These are phyloP conservation scores for Paramecium bursaria DNA, from an alignment of 73 alveolate species.

Conservation along the genomic window DNA sequence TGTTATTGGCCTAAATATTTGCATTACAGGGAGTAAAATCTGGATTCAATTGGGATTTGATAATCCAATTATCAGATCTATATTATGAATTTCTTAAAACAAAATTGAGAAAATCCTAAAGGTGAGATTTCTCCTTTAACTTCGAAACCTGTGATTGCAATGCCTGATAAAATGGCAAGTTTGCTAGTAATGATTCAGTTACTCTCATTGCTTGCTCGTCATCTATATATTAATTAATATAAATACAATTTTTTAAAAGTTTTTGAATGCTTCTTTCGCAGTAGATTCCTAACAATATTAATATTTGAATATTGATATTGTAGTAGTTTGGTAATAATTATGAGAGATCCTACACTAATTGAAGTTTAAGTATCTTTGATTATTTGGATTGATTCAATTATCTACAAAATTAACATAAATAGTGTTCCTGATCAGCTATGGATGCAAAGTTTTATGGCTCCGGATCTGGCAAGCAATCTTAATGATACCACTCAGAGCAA, in stretches of 20 bases:
- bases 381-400: not conserved
- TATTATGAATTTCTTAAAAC: not conserved
- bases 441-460: constrained; percentile 27
- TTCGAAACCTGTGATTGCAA: not conserved
- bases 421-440: not conserved
- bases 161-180: constrained; percentile 46
- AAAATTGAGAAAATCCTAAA: constrained; percentile 31
- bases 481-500: constrained; percentile 50
- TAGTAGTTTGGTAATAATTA: not conserved
- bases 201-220: not conserved
- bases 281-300: constrained; percentile 29
- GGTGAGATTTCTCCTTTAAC: constrained; percentile 10
- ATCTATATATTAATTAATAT: not conserved
- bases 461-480: not conserved
- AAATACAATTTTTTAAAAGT: not conserved
- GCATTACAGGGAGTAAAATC: not conserved
- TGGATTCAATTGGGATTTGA: constrained; percentile 2
- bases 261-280: constrained; percentile 24
- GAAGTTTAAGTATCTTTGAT: constrained; percentile 8
- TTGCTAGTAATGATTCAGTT: not conserved
- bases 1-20: not conserved
- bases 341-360: not conserved
- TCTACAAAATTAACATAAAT: constrained; percentile 8
- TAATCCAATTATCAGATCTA: constrained; percentile 9
- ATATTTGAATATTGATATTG: not conserved